Conservation (phyloP, 2,329 filamentous ascomycete species). For the Herpotrichia juniperi region DNA sequence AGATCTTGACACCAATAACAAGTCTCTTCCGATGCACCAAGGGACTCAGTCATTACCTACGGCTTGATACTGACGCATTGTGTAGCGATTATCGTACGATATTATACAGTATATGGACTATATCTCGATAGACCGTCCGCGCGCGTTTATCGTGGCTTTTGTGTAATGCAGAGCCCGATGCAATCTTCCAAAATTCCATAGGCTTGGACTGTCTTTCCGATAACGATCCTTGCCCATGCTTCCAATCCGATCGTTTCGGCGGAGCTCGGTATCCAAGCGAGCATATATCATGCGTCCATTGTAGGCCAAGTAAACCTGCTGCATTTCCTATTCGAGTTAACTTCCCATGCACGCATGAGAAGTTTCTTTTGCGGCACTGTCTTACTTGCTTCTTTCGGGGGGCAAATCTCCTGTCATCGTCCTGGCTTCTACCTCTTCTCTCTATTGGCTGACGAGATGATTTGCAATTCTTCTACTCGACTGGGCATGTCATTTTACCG, state of each 20-base stretch:
- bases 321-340: not conserved
- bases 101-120: not conserved
- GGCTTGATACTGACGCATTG: not conserved
- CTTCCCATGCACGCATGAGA: not conserved
- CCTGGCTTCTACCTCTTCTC: not conserved
- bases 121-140: not conserved
- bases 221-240: not conserved
- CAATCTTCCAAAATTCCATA: not conserved
- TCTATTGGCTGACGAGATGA: not conserved
- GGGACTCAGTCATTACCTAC: not conserved
- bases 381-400: not conserved
- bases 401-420: not conserved
- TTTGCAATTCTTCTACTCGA: not conserved
- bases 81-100: conserved; percentile 4
- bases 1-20: not conserved
- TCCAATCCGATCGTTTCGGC: conserved; percentile 8
- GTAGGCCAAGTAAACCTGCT: not conserved
- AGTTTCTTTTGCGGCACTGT: not conserved
- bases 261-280: conserved; percentile 7
- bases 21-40: not conserved
- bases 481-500: not conserved
- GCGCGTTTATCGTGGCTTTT: not conserved
- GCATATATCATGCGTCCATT: not conserved
- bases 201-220: not conserved
- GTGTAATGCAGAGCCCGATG: not conserved